These are phyloP conservation scores for Senna tora DNA, from an alignment of 306 rosid genomes.

Conservation along the genomic window DNA sequence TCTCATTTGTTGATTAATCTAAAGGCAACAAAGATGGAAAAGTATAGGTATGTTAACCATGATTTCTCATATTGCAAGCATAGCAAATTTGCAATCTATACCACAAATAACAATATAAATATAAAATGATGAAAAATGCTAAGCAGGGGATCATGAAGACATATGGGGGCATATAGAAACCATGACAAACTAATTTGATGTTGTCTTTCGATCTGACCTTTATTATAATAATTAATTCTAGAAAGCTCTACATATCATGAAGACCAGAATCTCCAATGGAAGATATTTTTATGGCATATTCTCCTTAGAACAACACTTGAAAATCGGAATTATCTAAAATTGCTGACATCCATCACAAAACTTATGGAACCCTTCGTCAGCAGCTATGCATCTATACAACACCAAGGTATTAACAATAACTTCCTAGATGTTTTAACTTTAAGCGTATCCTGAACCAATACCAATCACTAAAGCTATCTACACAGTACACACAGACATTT, in stretches of 20 bases:
- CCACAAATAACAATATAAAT: too few species aligned
- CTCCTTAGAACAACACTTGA: background rate
- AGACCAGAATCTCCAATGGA: background rate
- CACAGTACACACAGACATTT: background rate
- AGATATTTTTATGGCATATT: background rate
- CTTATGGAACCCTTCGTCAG: background rate
- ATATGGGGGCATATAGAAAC: background rate
- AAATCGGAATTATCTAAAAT: background rate
- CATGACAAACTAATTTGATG: background rate
- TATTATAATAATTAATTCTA: background rate
- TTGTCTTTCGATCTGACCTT: background rate
- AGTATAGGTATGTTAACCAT: too few species aligned
- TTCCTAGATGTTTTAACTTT: background rate
- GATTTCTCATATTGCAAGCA: too few species aligned
- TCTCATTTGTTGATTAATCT: background rate
- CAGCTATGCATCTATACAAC: background rate
- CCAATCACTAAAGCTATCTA: background rate
- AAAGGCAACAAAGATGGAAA: background rate
- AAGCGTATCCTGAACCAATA: background rate
- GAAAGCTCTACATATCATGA: background rate
- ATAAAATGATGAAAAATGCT: too few species aligned
- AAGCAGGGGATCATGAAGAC: too few species aligned
- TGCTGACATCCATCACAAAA: background rate
- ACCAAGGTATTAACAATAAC: background rate
- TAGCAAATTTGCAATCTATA: too few species aligned